These are phyloP conservation scores for Eimeria tenella DNA, from an alignment of 169 alveolate genomes.

Conservation along the genomic window DNA sequence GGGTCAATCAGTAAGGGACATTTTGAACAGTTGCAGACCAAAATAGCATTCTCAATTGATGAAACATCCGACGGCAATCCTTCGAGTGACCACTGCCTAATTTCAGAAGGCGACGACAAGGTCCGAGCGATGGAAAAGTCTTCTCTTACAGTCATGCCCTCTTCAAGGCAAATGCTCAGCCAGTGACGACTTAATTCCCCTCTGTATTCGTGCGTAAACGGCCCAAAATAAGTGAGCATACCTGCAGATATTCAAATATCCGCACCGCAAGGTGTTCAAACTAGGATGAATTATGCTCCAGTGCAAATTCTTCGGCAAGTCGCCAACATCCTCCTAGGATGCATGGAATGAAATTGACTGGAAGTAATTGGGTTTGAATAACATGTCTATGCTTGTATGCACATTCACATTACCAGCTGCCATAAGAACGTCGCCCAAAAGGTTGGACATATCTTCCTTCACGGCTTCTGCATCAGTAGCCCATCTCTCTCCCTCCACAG, in stretches of 20 bases:
- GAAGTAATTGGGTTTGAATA: neutral
- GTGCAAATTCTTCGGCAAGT: neutral
- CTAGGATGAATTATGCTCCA: no score
- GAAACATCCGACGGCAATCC: slow-evolving; percentile 85
- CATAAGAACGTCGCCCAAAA: slow-evolving; percentile 40
- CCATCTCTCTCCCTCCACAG: slow-evolving; percentile 68
- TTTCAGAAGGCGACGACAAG: slow-evolving; percentile 92
- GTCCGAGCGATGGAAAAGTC: slow-evolving; percentile 90
- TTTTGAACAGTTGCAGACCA: slow-evolving; percentile 85
- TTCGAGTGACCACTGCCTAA: slow-evolving; percentile 89
- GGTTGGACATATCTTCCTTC: slow-evolving; percentile 55
- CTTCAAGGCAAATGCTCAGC: slow-evolving; percentile 76
- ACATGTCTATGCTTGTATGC: neutral
- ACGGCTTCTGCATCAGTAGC: slow-evolving; percentile 34
- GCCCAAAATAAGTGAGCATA: slow-evolving; percentile 94
- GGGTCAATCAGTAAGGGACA: slow-evolving; percentile 92
- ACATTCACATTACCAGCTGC: slow-evolving; percentile 17
- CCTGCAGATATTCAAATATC: slow-evolving; percentile 84
- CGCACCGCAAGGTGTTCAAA: neutral
- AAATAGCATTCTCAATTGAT: slow-evolving; percentile 94
- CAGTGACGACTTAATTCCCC: slow-evolving; percentile 88
- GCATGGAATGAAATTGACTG: no score
- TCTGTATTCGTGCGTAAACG: slow-evolving; percentile 94
- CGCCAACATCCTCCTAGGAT: neutral
- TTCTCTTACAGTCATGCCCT: slow-evolving; percentile 75